These are phyloP conservation scores for Liriodendron chinense DNA, from an alignment of 164 flowering plant genomes.

Conservation along the genomic window DNA sequence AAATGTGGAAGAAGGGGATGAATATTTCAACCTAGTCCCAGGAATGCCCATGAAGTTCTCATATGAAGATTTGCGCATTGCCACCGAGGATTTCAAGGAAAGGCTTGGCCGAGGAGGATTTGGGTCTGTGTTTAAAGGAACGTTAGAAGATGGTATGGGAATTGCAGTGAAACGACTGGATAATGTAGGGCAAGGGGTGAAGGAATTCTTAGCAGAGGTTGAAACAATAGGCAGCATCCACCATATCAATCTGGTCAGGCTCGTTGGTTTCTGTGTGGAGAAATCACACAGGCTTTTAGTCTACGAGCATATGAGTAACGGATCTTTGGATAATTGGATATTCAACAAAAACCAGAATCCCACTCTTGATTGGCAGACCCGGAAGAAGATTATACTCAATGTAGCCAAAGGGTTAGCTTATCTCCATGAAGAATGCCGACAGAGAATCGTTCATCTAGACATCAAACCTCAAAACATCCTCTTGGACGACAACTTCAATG, in stretches of 20 bases:
- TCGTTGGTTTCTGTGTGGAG: conserved; percentile 6
- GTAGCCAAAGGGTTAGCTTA: conserved; percentile 4
- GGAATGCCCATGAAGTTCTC: conserved; percentile 14
- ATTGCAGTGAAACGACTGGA: conserved; percentile 14
- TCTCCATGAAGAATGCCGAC: conserved; percentile 13
- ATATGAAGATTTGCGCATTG: background rate
- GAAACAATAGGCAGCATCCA: conserved; percentile 10
- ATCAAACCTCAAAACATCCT: conserved; percentile 10
- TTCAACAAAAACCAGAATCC: background rate
- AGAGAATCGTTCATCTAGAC: conserved; percentile 10
- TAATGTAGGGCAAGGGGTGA: background rate
- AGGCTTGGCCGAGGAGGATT: conserved; percentile 10
- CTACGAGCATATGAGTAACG: conserved; percentile 9
- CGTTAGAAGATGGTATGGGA: background rate
- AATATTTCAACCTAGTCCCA: conserved; percentile 17
- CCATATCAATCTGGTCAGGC: conserved; percentile 8
- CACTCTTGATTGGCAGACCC: conserved; percentile 18
- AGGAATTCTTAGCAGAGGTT: conserved; percentile 12
- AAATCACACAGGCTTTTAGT: conserved; percentile 6
- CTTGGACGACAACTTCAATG: conserved; percentile 13
- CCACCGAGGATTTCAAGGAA: background rate
- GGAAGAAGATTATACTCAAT: background rate
- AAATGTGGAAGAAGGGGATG: conserved; percentile 3
- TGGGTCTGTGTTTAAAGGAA: conserved; percentile 7
- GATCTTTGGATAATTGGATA: conserved; percentile 9